Evolutionary conservation across 345 rosid genomes (phyloP).

Genomic region (Eucalyptus guilfoylei): DNA sequence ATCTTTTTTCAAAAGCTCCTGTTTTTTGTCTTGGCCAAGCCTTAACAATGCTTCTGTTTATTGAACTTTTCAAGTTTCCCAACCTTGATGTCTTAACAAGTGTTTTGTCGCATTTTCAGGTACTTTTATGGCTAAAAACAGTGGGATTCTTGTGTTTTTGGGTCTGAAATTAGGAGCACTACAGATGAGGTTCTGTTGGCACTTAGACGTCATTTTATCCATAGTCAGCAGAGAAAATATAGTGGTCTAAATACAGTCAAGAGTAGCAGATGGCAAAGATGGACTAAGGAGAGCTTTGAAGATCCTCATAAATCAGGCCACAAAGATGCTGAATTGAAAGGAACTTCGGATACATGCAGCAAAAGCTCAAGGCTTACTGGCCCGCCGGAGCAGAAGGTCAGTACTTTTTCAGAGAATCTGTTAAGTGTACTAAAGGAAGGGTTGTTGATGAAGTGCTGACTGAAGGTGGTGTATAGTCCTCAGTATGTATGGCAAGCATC

Average conservation of each 20-base stretch:
- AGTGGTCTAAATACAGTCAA: constrained; percentile 30
- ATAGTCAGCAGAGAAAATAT: constrained; percentile 38
- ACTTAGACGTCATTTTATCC: constrained; percentile 72
- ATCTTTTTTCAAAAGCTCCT: background rate
- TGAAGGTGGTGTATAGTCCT: background rate
- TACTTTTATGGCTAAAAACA: constrained; percentile 92
- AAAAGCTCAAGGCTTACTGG: constrained; percentile 50
- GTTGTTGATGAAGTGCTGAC: background rate
- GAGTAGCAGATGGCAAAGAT: constrained; percentile 31
- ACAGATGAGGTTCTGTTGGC: constrained; percentile 81
- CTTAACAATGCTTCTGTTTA: background rate
- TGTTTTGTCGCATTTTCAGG: constrained; percentile 29
- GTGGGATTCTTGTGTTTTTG: constrained; percentile 98
- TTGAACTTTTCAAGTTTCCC: background rate
- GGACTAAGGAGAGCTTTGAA: constrained; percentile 33
- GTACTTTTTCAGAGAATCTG: background rate
- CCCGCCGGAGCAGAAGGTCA: constrained; percentile 84
- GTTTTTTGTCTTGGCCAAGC: background rate
- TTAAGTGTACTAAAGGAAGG: background rate
- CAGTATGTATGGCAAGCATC: background rate
- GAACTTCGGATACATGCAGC: constrained; percentile 24
- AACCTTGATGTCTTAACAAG: background rate
- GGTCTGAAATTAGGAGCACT: constrained; percentile 88
- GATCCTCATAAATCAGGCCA: constrained; percentile 14
- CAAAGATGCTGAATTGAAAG: constrained; percentile 20